These are phyloP conservation scores for Mychonastes homosphaera DNA, from an alignment of 139 green algal genomes.

Conservation along the genomic window DNA sequence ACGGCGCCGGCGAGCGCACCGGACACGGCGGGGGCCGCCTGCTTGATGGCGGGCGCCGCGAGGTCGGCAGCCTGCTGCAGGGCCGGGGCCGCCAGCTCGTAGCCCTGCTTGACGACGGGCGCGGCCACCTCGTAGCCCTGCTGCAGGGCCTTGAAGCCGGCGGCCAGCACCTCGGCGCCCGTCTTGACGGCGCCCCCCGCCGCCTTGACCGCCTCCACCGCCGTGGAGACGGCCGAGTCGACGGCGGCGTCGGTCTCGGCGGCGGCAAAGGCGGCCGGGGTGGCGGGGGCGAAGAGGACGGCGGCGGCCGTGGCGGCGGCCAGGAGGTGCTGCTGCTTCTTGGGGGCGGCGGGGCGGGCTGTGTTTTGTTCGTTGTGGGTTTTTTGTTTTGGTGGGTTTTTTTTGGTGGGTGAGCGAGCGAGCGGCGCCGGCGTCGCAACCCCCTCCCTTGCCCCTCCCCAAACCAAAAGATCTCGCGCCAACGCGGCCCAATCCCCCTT, in stretches of 20 bases:
- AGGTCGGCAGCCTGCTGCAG: slow-evolving; percentile 33
- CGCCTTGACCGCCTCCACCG: slow-evolving; percentile 36
- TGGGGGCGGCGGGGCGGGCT: too few relatives aligned
- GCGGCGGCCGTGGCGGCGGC: too few relatives aligned
- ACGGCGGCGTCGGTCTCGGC: slow-evolving; percentile 17
- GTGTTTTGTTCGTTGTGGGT: too few relatives aligned
- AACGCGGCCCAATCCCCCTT: too few relatives aligned
- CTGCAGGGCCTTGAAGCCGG: slow-evolving; percentile 27
- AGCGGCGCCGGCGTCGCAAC: too few relatives aligned
- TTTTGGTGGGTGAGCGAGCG: too few relatives aligned
- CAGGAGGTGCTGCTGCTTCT: too few relatives aligned
- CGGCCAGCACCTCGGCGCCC: slow-evolving; percentile 16
- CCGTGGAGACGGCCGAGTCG: slow-evolving; percentile 23
- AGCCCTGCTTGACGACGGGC: slow-evolving; percentile 45
- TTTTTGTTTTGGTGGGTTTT: too few relatives aligned
- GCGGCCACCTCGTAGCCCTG: slow-evolving; percentile 43
- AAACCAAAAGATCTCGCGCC: too few relatives aligned
- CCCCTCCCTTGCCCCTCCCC: too few relatives aligned
- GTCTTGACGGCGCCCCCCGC: slow-evolving; percentile 26
- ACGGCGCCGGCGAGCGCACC: slow-evolving; percentile 18
- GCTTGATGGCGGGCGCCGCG: slow-evolving; percentile 35
- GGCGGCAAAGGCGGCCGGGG: too few relatives aligned
- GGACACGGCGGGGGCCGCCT: slow-evolving; percentile 11
- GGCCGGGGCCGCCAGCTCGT: slow-evolving; percentile 31
- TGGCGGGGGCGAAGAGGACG: too few relatives aligned